These are phyloP conservation scores for Panus rudis DNA, from an alignment of 768 basidiomycete genomes.

Conservation along the genomic window DNA sequence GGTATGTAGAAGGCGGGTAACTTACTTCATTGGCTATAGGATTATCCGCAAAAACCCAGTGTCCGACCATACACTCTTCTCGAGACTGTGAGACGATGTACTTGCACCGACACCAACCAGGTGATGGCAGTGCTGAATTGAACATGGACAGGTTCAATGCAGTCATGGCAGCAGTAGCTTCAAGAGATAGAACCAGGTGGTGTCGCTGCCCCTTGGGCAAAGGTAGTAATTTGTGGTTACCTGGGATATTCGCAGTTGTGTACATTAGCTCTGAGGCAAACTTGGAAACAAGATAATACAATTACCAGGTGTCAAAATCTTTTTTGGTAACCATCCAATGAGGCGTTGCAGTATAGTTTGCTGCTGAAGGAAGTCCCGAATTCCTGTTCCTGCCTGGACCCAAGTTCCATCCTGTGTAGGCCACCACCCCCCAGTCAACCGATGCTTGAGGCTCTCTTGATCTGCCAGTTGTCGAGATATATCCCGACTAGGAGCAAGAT, in stretches of 20 bases:
- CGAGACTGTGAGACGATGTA: no score
- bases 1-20: no score
- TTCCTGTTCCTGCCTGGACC: slow-evolving; percentile 9
- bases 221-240: neutral
- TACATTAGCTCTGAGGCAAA: neutral
- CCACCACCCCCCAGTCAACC: slow-evolving; percentile 18
- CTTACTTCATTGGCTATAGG: no score
- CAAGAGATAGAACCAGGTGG: neutral
- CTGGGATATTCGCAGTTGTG: neutral
- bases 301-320: slow-evolving; percentile 2
- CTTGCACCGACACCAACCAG: no score
- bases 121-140: no score
- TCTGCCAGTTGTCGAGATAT: slow-evolving; percentile 11
- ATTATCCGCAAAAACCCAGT: no score
- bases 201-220: neutral
- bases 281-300: neutral
- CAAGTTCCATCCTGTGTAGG: slow-evolving; percentile 2
- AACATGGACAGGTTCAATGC: no score
- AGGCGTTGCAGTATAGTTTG: slow-evolving; percentile 15
- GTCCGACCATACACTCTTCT: no score
- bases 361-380: slow-evolving; percentile 9
- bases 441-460: slow-evolving; percentile 20
- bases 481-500: slow-evolving; percentile 28
- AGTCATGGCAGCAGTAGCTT: neutral
- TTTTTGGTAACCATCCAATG: slow-evolving; percentile 13